Conservation (phyloP, 2,329 filamentous ascomycete species). For the Cercospora nicotianae region DNA sequence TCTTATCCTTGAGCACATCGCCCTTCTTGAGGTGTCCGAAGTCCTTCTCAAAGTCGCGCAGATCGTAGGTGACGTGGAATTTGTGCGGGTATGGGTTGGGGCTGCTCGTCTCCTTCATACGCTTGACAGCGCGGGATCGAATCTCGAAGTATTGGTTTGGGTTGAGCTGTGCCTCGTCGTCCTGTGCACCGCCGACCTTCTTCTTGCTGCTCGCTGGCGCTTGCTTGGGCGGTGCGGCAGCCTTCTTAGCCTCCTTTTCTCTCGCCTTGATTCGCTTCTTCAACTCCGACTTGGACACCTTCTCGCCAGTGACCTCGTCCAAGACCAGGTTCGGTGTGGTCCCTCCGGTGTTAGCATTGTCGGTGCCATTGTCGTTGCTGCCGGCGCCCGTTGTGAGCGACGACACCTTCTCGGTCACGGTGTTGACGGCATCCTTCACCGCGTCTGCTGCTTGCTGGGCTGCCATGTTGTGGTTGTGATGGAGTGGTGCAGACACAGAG, state of each 20-base stretch:
- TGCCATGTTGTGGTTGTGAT: conserved; percentile 32
- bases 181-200: conserved; percentile 61
- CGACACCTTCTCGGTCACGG: conserved; percentile 38
- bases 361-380: conserved; percentile 6
- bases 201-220: conserved; percentile 59
- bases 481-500: neutral
- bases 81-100: conserved; percentile 91
- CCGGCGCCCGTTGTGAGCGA: conserved; percentile 39
- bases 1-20: conserved; percentile 73
- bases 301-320: conserved; percentile 92
- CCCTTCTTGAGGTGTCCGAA: conserved; percentile 84
- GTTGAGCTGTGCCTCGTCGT: conserved; percentile 71
- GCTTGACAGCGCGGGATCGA: conserved; percentile 77
- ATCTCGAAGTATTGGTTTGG: conserved; percentile 96
- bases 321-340: conserved; percentile 63
- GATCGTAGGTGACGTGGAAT: conserved; percentile 82
- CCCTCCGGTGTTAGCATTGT: conserved; percentile 16
- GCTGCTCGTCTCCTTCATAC: conserved; percentile 68
- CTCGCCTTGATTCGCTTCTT: conserved; percentile 96
- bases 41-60: conserved; percentile 75
- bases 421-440: conserved; percentile 41
- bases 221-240: conserved; percentile 66
- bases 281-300: conserved; percentile 60
- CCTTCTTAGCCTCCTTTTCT: conserved; percentile 84
- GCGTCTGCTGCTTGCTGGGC: conserved; percentile 40